A percentile compares a stretch with the other conserved stretches of the same genome.
Evolutionary conservation across 2,329 filamentous ascomycete genomes (phyloP).

Genomic region (Clarireedia hainanense): DNA sequence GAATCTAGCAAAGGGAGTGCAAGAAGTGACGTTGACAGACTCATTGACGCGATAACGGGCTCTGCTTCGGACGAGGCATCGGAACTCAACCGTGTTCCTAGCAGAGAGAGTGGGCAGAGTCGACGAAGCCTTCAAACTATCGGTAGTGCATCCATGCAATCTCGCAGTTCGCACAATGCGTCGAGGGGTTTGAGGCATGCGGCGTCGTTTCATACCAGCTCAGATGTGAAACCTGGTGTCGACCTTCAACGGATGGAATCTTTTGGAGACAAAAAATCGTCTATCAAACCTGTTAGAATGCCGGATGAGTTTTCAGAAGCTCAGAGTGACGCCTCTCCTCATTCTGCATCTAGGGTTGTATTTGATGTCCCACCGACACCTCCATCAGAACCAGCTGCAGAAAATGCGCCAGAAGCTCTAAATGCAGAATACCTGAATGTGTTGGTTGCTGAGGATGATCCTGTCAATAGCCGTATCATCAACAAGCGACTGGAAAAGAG

Average conservation of each 20-base stretch:
- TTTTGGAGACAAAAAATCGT: conserved; percentile 33
- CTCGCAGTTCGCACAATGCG: conserved; percentile 1
- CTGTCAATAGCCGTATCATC: conserved; percentile 76
- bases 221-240: conserved; percentile 21
- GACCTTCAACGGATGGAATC: conserved; percentile 33
- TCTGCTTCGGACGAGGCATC: conserved; percentile 39
- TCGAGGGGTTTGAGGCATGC: conserved; percentile 13
- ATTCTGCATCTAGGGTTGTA: conserved; percentile 12
- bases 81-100: conserved; percentile 21
- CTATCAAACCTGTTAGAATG: conserved; percentile 38
- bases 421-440: conserved; percentile 38
- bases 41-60: conserved; percentile 65
- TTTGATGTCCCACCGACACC: conserved; percentile 14
- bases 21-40: conserved; percentile 56
- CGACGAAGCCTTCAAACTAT: conserved; percentile 16
- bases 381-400: not conserved
- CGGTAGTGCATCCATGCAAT: not conserved
- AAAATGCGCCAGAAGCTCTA: conserved; percentile 16
- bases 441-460: conserved; percentile 80
- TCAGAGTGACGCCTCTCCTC: not conserved
- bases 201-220: conserved; percentile 17
- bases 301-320: conserved; percentile 33
- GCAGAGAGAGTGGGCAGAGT: conserved; percentile 17
- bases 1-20: conserved; percentile 22
- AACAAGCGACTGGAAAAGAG: conserved; percentile 71